Percentiles rank a stretch among this genome's conserved stretches.
Conservation (phyloP, 768 basidiomycete genomes). For the Tulasnella sp. region DNA sequence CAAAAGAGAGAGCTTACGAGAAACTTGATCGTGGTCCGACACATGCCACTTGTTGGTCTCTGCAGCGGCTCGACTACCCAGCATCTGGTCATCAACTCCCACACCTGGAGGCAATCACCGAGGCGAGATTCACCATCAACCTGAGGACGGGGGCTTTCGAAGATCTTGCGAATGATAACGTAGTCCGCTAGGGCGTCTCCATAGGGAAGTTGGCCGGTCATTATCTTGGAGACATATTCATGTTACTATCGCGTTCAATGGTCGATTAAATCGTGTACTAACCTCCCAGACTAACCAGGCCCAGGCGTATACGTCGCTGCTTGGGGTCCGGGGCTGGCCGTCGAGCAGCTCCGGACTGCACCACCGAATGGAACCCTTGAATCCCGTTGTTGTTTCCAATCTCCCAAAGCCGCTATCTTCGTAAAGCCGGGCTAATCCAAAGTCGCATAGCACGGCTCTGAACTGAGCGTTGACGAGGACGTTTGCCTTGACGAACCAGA, state of each 20-base stretch:
- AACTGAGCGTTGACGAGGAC: neutral
- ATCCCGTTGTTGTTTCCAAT: neutral
- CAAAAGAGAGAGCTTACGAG: neutral
- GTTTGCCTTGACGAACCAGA: neutral
- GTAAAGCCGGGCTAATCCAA: neutral
- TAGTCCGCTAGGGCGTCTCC: neutral
- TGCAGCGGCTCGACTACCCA: neutral
- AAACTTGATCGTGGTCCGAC: neutral
- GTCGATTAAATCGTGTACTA: neutral
- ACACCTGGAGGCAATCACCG: neutral
- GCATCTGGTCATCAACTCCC: neutral
- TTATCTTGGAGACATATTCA: neutral
- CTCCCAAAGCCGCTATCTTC: neutral
- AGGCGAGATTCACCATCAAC: neutral
- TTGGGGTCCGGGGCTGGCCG: neutral
- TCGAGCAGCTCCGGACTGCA: slow-evolving; percentile 7
- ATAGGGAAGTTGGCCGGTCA: neutral
- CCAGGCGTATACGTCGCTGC: slow-evolving; percentile 7
- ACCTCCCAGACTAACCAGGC: neutral
- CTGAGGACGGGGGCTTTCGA: neutral
- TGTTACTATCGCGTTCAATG: neutral
- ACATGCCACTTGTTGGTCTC: neutral
- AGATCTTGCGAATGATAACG: neutral
- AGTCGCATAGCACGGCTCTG: neutral
- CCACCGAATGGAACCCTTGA: neutral